These are phyloP conservation scores for Cutaneotrichosporon cyanovorans DNA, from an alignment of 1,284 basidiomycete species.

Conservation along the genomic window DNA sequence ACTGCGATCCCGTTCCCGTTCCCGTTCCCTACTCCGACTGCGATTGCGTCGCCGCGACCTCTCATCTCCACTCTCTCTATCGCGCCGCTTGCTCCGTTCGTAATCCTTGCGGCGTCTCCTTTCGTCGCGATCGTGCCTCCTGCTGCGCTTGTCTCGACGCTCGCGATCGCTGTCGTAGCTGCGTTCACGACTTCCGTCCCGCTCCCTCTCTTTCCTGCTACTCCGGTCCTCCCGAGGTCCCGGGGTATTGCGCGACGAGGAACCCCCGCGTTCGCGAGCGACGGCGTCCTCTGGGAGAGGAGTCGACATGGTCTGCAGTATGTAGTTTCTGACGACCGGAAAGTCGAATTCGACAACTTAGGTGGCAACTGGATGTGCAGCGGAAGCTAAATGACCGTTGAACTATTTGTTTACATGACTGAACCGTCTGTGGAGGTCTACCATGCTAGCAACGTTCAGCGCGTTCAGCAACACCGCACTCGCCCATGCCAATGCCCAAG, in stretches of 20 bases:
- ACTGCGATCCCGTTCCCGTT: conserved; percentile 5
- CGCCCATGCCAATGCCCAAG: not conserved
- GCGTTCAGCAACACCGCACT: not conserved
- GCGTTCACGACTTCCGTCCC: conserved; percentile 6
- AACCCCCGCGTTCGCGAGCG: not conserved
- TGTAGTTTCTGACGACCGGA: no score
- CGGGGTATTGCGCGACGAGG: no score
- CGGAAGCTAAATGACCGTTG: conserved; percentile 2
- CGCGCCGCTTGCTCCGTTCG: conserved; percentile 10
- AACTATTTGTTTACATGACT: no score
- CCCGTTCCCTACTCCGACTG: conserved; percentile 10
- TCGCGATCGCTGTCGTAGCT: conserved; percentile 16
- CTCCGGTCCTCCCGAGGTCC: conserved; percentile 8
- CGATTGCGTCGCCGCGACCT: conserved; percentile 3
- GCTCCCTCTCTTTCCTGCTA: conserved; percentile 14
- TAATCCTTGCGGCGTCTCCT: conserved; percentile 14
- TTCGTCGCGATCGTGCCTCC: conserved; percentile 7
- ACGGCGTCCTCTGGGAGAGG: no score
- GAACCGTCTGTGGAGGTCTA: no score
- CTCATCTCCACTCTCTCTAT: conserved; percentile 16
- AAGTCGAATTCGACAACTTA: no score
- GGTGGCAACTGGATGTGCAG: not conserved
- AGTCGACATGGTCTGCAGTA: no score
- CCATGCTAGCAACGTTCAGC: not conserved
- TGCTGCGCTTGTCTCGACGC: conserved; percentile 2